A percentile compares a stretch with the other conserved stretches of the same genome.
Evolutionary conservation across 208 protist genomes (phyloP).

Genomic region (Phytomonas sp.): DNA sequence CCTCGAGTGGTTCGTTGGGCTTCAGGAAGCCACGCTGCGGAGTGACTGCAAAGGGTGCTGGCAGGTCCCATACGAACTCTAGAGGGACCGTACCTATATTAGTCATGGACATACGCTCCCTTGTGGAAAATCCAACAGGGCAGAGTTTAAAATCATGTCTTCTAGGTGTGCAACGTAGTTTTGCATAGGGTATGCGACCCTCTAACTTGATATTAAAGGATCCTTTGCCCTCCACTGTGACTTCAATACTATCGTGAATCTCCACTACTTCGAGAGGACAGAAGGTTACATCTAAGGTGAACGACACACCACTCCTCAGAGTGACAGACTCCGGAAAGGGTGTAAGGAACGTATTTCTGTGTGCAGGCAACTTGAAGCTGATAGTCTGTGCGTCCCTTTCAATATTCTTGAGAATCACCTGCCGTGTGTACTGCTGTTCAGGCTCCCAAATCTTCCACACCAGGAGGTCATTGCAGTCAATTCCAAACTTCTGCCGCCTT

Average conservation of each 20-base stretch:
- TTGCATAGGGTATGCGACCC: slow-evolving; percentile 63
- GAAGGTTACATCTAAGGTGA: slow-evolving; percentile 71
- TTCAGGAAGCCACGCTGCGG: slow-evolving; percentile 42
- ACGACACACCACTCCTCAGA: slow-evolving; percentile 73
- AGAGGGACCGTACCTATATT: slow-evolving; percentile 79
- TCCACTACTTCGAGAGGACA: slow-evolving; percentile 57
- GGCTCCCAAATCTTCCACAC: slow-evolving; percentile 84
- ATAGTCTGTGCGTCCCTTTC: slow-evolving; percentile 64
- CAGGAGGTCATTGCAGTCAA: slow-evolving; percentile 77
- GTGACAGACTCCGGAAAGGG: slow-evolving; percentile 79
- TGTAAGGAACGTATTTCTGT: slow-evolving; percentile 71
- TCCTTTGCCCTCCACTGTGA: slow-evolving; percentile 66
- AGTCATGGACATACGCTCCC: slow-evolving; percentile 41
- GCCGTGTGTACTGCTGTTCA: slow-evolving; percentile 76
- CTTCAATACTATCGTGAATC: slow-evolving; percentile 74
- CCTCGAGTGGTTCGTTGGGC: slow-evolving; percentile 32
- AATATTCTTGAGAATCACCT: slow-evolving; percentile 86
- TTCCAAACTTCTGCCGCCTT: slow-evolving; percentile 58
- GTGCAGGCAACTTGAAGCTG: slow-evolving; percentile 64
- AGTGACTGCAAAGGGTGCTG: slow-evolving; percentile 59
- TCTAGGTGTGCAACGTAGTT: slow-evolving; percentile 35
- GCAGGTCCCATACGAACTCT: slow-evolving; percentile 71
- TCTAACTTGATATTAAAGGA: slow-evolving; percentile 75
- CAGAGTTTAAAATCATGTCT: slow-evolving; percentile 88
- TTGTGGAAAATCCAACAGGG: slow-evolving; percentile 45